phyloP scores from a whole-genome alignment of 2,329 filamentous ascomycete species.

The Pseudogymnoascus sp. region DNA sequence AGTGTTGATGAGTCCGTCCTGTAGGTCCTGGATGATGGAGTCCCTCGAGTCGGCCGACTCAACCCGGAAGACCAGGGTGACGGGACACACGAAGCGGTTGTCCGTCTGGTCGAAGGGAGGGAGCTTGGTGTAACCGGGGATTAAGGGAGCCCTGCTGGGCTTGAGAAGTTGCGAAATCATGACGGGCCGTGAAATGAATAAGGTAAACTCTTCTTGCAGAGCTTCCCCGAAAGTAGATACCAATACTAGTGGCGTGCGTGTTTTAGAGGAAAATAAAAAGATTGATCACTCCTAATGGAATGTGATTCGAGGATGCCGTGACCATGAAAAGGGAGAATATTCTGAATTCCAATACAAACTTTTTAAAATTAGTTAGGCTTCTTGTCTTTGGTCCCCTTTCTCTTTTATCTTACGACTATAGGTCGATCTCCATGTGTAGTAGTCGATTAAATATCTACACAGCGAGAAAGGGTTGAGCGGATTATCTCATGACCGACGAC shows the following conservation, averaged over 20 bases:
- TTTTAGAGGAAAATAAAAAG: no score
- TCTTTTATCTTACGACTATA: background rate
- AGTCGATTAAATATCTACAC: background rate
- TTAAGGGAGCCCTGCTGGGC: background rate
- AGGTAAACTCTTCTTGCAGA: no score
- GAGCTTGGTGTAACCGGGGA: background rate
- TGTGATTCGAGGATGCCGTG: no score
- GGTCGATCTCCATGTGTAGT: background rate
- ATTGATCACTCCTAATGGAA: no score
- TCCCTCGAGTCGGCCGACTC: background rate
- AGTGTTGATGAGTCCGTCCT: background rate
- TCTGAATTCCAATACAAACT: background rate
- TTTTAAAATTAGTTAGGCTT: background rate
- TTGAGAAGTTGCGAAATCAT: background rate
- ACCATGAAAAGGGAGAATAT: background rate
- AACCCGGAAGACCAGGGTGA: background rate
- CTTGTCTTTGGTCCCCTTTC: background rate
- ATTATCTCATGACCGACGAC: background rate
- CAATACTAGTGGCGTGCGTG: no score
- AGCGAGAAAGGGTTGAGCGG: background rate
- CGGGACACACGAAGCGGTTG: background rate
- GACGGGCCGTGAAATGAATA: background rate
- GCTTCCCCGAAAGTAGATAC: no score
- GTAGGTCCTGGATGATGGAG: background rate
- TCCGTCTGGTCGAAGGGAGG: background rate